Evolutionary conservation across 441 rosid genomes (phyloP).

Genomic region (Gossypium trilobum): DNA sequence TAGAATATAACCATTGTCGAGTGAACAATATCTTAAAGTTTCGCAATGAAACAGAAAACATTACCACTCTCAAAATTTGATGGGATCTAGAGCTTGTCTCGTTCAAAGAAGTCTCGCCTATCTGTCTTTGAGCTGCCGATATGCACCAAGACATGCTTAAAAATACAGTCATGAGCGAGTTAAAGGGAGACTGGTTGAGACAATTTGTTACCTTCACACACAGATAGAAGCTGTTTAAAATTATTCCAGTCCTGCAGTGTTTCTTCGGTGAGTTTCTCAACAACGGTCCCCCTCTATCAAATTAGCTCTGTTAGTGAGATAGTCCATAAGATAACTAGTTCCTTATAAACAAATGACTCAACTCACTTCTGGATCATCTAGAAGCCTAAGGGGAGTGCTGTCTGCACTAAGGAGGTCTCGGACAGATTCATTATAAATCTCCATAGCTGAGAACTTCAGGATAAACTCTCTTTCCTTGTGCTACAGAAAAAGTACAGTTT

Average conservation of each 20-base stretch:
- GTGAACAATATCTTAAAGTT: neutral
- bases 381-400: slow-evolving; percentile 62
- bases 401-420: slow-evolving; percentile 75
- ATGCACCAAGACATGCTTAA: slow-evolving; percentile 14
- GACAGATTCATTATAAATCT: slow-evolving; percentile 89
- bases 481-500: slow-evolving; percentile 27
- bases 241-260: slow-evolving; percentile 60
- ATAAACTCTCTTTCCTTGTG: slow-evolving; percentile 71
- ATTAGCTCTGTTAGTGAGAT: slow-evolving; percentile 11
- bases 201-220: slow-evolving; percentile 57
- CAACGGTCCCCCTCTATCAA: slow-evolving; percentile 76
- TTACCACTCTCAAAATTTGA: slow-evolving; percentile 89
- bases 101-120: slow-evolving; percentile 85
- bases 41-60: slow-evolving; percentile 16
- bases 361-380: slow-evolving; percentile 87
- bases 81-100: slow-evolving; percentile 95
- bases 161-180: slow-evolving; percentile 11
- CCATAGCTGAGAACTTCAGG: slow-evolving; percentile 80
- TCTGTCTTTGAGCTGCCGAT: slow-evolving; percentile 82
- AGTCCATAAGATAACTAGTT: slow-evolving; percentile 13
- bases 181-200: slow-evolving; percentile 8
- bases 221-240: slow-evolving; percentile 60
- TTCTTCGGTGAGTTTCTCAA: slow-evolving; percentile 82
- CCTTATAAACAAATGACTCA: slow-evolving; percentile 10
- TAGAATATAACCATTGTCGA: slow-evolving; percentile 1